Base-by-base conservation (phyloP, 345 rosid genomes). In the Noccaea bulbosa region DNA sequence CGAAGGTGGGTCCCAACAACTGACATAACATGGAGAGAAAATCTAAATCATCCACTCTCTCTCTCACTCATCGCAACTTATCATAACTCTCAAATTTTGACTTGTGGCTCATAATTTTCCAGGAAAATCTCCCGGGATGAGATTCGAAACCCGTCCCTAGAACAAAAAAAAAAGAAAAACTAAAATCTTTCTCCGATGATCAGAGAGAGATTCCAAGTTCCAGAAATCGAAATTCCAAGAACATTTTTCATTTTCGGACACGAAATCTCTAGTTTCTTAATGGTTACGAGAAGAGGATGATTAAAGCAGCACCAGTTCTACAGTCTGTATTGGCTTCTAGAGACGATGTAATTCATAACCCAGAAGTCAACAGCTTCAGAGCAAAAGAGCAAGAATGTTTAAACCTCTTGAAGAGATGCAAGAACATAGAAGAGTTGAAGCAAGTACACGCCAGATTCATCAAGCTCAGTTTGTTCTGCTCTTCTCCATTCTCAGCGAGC, bases 301-400 rank as follows among this genome's bases (percentile, higher is more conserved):
- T 70, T 32, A 63, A 34, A 11, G 11, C 66, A 62, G 11, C 66
- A 62, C 79, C 75, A 49, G 9, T 20, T 41, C 55, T 76, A 32
- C 75, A 76, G 54, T 54, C 79, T 63, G 71, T 62, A 55, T 14
- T 54, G 45, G n/a, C 63, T 40, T 55, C 71, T 22, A 69, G 56
- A 56, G 70, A 76, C 39, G 67, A 63, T 33, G 2, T 55, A 62
- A 7, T 1, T 5, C 78, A 75, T 14, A 38, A 33, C 58, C 51
- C 46, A 47, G 52, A 68, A 30, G 9, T 49, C 59, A 57, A 11
- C 72, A 79, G 30, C 68, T 56, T 77, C 53, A 70, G 60, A 75
- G 62, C 51, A n/a, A 81, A 79, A 76, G 93, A 90, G 76, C 84
- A 82, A 56, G 87, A 85, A 33, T 83, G 84, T 46, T 68, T 90